Conservation (phyloP, 1,284 basidiomycete genomes). For the Athelia sp. region DNA sequence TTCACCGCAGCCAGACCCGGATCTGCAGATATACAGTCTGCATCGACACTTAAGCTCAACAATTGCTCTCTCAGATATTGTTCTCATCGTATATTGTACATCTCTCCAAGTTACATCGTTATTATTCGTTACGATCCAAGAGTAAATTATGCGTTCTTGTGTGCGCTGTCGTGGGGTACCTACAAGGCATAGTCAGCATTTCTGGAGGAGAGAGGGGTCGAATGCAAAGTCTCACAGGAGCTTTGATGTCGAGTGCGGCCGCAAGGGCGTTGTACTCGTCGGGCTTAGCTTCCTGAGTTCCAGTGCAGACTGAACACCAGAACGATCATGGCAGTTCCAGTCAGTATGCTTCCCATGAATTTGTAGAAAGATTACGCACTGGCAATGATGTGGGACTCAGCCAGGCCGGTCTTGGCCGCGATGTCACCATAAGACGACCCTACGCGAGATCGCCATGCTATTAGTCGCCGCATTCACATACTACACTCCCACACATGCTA, state of each 20-base stretch:
- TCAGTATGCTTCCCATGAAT: neutral
- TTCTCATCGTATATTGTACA: no score
- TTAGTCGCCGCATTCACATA: slow-evolving; percentile 1
- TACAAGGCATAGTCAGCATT: no score
- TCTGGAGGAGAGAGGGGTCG: no score
- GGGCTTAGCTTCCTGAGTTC: slow-evolving; percentile 35
- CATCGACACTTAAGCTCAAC: no score
- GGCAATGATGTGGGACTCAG: slow-evolving; percentile 43
- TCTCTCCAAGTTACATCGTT: no score
- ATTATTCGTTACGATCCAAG: no score
- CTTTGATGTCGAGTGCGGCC: slow-evolving; percentile 36
- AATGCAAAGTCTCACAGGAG: slow-evolving; percentile 26
- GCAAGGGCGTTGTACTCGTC: slow-evolving; percentile 52
- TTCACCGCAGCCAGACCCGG: no score
- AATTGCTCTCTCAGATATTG: no score
- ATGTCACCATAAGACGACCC: slow-evolving; percentile 44
- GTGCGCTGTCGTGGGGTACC: no score
- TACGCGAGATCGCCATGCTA: slow-evolving; percentile 16
- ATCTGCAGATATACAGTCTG: no score
- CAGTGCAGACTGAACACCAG: slow-evolving; percentile 58
- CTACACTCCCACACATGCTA: neutral
- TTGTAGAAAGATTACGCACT: slow-evolving; percentile 33
- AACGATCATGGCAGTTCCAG: no score
- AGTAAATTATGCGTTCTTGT: no score
- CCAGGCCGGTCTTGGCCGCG: slow-evolving; percentile 35